Conservation (phyloP, 2,329 filamentous ascomycete genomes). For the Amauroascus niger region DNA sequence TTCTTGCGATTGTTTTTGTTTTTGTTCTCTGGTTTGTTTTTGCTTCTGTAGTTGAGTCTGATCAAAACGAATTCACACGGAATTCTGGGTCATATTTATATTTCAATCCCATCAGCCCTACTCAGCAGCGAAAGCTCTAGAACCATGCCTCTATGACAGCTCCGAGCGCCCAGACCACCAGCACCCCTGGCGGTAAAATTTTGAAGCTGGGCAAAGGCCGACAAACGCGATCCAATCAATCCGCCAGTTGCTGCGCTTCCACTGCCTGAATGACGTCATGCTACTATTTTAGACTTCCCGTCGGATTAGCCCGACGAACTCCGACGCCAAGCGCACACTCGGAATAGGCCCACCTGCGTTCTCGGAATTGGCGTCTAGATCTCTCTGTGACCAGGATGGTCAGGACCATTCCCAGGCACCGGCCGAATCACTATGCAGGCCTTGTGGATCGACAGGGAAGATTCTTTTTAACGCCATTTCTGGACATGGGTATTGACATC, state of each 20-base stretch:
- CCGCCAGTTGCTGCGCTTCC: background rate
- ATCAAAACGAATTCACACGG: background rate
- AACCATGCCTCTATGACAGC: background rate
- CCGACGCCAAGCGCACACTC: slow-evolving; percentile 7
- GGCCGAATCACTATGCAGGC: background rate
- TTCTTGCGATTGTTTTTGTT: no score
- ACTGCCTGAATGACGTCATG: background rate
- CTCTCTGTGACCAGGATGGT: background rate
- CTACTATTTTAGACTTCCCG: slow-evolving; percentile 1
- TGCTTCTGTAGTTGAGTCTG: background rate
- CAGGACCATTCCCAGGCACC: background rate
- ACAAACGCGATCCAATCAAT: slow-evolving; percentile 9
- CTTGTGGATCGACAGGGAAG: slow-evolving; percentile 10
- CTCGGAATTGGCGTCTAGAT: slow-evolving; percentile 11
- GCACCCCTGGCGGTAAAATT: background rate
- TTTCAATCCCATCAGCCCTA: background rate
- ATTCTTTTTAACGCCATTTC: background rate
- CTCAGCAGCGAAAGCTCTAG: slow-evolving; percentile 7
- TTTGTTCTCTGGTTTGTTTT: background rate
- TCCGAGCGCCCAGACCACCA: background rate
- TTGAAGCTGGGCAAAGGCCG: background rate
- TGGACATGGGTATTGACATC: background rate
- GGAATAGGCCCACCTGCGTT: slow-evolving; percentile 1
- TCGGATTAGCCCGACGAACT: slow-evolving; percentile 1
- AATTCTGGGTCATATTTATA: slow-evolving; percentile 4